Evolutionary conservation across 2,329 filamentous ascomycete species (phyloP).

Genomic region (Phoma sp.): DNA sequence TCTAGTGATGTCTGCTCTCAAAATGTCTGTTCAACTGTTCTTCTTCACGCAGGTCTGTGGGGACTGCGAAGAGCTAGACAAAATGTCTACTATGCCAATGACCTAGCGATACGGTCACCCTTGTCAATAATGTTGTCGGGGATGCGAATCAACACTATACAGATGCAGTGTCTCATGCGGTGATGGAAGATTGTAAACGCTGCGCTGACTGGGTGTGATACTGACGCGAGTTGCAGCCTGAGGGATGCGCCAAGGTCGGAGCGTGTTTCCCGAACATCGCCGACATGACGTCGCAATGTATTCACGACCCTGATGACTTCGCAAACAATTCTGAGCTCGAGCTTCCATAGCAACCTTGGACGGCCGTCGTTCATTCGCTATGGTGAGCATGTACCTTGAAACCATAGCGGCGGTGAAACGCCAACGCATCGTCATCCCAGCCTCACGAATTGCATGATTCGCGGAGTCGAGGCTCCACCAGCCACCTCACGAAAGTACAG

Average conservation of each 20-base stretch:
- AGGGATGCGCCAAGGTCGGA: constrained; percentile 4
- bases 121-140: too few species aligned
- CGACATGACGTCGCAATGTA: constrained; percentile 13
- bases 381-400: constrained; percentile 13
- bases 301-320: neutral
- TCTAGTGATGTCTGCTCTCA: neutral
- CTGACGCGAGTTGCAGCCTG: neutral
- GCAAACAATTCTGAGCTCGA: neutral
- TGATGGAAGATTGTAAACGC: too few species aligned
- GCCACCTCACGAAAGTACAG: constrained; percentile 34
- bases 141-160: too few species aligned
- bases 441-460: constrained; percentile 43
- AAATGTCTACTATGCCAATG: too few species aligned
- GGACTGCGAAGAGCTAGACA: too few species aligned
- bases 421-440: constrained; percentile 44
- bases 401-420: constrained; percentile 29
- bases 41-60: too few species aligned
- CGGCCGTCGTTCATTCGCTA: constrained; percentile 2
- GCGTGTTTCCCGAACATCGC: neutral
- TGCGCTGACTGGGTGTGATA: neutral
- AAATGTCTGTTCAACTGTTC: too few species aligned
- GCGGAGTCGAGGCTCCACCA: constrained; percentile 32
- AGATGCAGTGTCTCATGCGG: too few species aligned
- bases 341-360: neutral
- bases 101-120: too few species aligned